Evolutionary conservation across 2,329 filamentous ascomycete species (phyloP), one percentile per base, ranked within the genome.

Genomic region (Massarina eburnea): DNA sequence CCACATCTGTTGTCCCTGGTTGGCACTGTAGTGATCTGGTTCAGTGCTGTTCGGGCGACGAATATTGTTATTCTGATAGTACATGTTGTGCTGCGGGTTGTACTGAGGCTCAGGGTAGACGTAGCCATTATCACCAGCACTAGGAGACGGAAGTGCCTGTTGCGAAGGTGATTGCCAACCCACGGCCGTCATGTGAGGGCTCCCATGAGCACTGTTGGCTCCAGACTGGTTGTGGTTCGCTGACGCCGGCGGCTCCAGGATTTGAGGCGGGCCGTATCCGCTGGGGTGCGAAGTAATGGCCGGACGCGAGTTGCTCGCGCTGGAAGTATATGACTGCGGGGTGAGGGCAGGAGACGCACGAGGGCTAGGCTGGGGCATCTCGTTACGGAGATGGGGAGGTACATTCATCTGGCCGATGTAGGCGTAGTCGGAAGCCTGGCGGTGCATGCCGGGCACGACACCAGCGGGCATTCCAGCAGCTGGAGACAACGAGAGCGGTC

Each of bases 131-230:
- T 90, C 91, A 52, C 77, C 78, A 39, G 81, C 83, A 35, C 80
- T 81, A 35, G 91, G 87, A 8, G 87, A 86, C 8, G 86, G 83
- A 55, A 90, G 83, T 24, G 81, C 80, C 53, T 83, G 82, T 56
- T 91, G 88, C 2, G 85, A 83, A 3, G 91, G 91, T 4, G 91
- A 95, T 55, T 90, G 88, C 91, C 92, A 96, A 43, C 89, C 88
- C 51, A 89, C 80, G 49, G 80, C 84, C 51, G 75, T 73, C 83
- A 96, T 89, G 70, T 96, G 91, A 40, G 92, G 91, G 69, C 91
- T 96, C 42, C 88, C 88, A 45, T 77, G 83, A n/a, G 82, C 85
- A 65, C 89, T 95, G 48, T 51, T 59, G 26, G 58, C 60, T 24
- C 65, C 83, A 2, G 82, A 77, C 58, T 87, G 85, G 54, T 86